Percentiles rank a stretch among this genome's conserved stretches.
These are phyloP conservation scores for Globisporangium nodosum DNA, from an alignment of 352 stramenopile genomes.

Conservation along the genomic window DNA sequence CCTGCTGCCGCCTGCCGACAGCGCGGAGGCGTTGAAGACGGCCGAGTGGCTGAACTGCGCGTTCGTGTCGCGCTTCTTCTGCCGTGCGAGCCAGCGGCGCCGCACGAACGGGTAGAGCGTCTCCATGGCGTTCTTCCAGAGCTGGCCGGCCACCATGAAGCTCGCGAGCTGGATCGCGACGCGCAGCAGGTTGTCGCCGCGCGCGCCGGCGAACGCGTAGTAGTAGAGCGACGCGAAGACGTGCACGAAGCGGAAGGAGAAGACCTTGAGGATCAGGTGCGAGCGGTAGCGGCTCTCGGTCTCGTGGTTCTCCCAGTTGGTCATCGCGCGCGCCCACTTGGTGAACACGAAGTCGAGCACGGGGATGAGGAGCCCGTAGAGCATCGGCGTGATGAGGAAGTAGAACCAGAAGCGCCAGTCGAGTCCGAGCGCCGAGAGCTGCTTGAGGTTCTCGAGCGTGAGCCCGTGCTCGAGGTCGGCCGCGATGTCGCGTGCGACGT, in stretches of 20 bases:
- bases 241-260: constrained; percentile 97
- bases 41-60: constrained; percentile 54
- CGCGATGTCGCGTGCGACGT: constrained; percentile 46
- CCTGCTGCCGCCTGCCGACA: constrained; percentile 1
- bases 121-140: constrained; percentile 93
- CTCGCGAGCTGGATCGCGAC: constrained; percentile 90
- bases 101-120: constrained; percentile 75
- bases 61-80: constrained; percentile 58
- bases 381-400: constrained; percentile 73
- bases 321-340: constrained; percentile 82
- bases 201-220: constrained; percentile 83
- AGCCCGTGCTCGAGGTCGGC: constrained; percentile 34
- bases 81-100: constrained; percentile 31
- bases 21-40: constrained; percentile 38
- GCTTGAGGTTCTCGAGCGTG: constrained; percentile 52
- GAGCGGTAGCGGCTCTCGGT: constrained; percentile 84
- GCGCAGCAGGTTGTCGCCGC: constrained; percentile 67
- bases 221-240: constrained; percentile 96
- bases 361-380: constrained; percentile 84
- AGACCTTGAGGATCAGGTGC: constrained; percentile 97
- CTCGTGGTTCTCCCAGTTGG: constrained; percentile 92
- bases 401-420: constrained; percentile 83
- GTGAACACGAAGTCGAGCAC: constrained; percentile 84
- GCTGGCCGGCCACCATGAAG: constrained; percentile 92
- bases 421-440: constrained; percentile 53